Evolutionary conservation across 23 red algal genomes (phyloP).

Genomic region (Gracilaria domingensis): DNA sequence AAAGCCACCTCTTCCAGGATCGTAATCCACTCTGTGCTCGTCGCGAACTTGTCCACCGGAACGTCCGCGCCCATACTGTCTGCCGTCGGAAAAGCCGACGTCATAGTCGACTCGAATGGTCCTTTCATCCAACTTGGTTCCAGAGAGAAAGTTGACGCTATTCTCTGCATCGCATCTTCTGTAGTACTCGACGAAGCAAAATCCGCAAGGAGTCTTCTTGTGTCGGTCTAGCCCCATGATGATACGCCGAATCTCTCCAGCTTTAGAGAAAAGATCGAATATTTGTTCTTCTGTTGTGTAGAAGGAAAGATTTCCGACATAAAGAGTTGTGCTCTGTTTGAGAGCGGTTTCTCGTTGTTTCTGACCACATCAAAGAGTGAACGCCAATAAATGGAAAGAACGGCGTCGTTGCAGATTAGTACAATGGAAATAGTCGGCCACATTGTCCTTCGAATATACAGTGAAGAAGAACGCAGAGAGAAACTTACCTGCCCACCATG

Average conservation of each 20-base stretch:
- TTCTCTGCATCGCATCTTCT: slow-evolving; percentile 78
- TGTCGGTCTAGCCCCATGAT: slow-evolving; percentile 97
- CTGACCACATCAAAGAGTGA: slow-evolving; percentile 9
- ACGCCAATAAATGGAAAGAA: neutral
- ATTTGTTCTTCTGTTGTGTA: slow-evolving; percentile 98
- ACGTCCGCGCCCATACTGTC: slow-evolving; percentile 96
- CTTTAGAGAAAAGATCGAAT: slow-evolving; percentile 78
- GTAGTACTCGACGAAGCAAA: slow-evolving; percentile 97
- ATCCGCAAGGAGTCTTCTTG: slow-evolving; percentile 96
- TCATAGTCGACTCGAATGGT: slow-evolving; percentile 90
- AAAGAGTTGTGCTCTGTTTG: slow-evolving; percentile 73
- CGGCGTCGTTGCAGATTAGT: neutral
- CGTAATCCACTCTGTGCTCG: slow-evolving; percentile 84
- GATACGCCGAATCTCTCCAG: slow-evolving; percentile 90
- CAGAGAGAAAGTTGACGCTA: slow-evolving; percentile 67
- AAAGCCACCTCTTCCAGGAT: slow-evolving; percentile 87
- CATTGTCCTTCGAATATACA: neutral
- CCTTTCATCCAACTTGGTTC: slow-evolving; percentile 87
- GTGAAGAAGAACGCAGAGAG: neutral
- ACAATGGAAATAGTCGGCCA: neutral
- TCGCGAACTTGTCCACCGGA: slow-evolving; percentile 87
- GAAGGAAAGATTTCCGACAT: slow-evolving; percentile 95
- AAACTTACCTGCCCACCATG: slow-evolving; percentile 55
- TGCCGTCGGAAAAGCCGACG: slow-evolving; percentile 79
- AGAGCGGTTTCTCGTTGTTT: slow-evolving; percentile 61